These are phyloP conservation scores for Alternaria brassicae DNA, from an alignment of 2,329 filamentous ascomycete species.

Conservation along the genomic window DNA sequence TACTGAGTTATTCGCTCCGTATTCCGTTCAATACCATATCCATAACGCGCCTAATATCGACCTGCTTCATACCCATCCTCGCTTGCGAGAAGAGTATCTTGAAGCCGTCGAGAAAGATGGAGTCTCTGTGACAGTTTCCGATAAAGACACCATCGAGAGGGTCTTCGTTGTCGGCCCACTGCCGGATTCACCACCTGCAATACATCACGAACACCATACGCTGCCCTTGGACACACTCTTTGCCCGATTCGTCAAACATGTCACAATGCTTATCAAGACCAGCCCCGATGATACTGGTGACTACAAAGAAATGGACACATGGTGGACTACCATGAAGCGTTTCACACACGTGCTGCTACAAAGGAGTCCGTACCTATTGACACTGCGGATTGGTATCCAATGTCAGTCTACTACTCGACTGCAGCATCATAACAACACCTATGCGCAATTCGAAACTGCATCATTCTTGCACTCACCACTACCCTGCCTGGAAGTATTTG, in stretches of 20 bases:
- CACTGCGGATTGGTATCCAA: not conserved
- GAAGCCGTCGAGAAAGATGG: not conserved
- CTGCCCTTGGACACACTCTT: not conserved
- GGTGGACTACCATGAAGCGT: not conserved
- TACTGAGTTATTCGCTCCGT: not conserved
- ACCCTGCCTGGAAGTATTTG: not conserved
- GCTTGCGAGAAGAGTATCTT: slow-evolving; percentile 1
- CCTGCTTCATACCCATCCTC: not conserved
- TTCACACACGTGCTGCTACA: not conserved
- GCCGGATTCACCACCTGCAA: not conserved
- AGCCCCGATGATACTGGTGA: not conserved
- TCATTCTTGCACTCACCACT: not conserved
- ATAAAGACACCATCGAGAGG: not conserved
- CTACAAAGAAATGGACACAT: not conserved
- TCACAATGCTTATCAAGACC: not conserved
- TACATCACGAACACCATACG: not conserved
- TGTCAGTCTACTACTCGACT: not conserved
- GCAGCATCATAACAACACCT: not conserved
- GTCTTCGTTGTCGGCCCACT: not conserved
- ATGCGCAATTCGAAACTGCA: not conserved
- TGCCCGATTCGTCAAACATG: not conserved
- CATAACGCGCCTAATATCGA: not conserved
- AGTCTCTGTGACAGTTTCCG: not conserved
- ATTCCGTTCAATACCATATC: not conserved
- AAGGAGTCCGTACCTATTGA: not conserved